These are phyloP conservation scores for Massarina eburnea DNA, from an alignment of 2,329 filamentous ascomycete genomes.

Conservation along the genomic window DNA sequence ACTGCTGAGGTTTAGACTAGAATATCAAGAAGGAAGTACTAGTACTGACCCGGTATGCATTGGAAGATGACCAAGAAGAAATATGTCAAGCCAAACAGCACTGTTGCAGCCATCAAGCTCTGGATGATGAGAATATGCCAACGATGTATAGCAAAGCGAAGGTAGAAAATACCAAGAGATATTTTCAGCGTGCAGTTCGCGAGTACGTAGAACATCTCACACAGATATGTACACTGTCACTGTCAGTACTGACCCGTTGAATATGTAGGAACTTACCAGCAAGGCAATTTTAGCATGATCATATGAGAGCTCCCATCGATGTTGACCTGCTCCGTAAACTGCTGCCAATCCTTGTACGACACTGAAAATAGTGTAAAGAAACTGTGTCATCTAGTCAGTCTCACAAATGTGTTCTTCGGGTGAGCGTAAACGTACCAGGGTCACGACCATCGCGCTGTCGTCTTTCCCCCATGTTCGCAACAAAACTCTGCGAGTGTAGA, in stretches of 20 bases:
- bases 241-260: constrained; percentile 12
- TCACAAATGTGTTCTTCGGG: neutral
- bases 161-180: constrained; percentile 56
- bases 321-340: constrained; percentile 43
- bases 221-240: constrained; percentile 55
- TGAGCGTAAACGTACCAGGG: constrained; percentile 25
- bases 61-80: constrained; percentile 57
- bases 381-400: constrained; percentile 11
- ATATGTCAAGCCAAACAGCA: constrained; percentile 51
- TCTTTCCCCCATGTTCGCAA: constrained; percentile 44
- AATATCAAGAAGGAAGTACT: neutral
- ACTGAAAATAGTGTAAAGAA: constrained; percentile 45
- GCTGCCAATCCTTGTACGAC: constrained; percentile 44
- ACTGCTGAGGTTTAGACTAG: constrained; percentile 25
- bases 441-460: constrained; percentile 46
- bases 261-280: constrained; percentile 16
- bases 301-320: constrained; percentile 36
- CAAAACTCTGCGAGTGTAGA: constrained; percentile 42
- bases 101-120: constrained; percentile 49
- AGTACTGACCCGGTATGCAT: constrained; percentile 46
- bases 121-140: constrained; percentile 52
- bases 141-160: constrained; percentile 52
- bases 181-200: constrained; percentile 53
- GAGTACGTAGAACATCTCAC: constrained; percentile 57
- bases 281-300: constrained; percentile 32